These are phyloP conservation scores for Sungouiella thailandica DNA, from an alignment of 805 yeast genomes.

Conservation along the genomic window DNA sequence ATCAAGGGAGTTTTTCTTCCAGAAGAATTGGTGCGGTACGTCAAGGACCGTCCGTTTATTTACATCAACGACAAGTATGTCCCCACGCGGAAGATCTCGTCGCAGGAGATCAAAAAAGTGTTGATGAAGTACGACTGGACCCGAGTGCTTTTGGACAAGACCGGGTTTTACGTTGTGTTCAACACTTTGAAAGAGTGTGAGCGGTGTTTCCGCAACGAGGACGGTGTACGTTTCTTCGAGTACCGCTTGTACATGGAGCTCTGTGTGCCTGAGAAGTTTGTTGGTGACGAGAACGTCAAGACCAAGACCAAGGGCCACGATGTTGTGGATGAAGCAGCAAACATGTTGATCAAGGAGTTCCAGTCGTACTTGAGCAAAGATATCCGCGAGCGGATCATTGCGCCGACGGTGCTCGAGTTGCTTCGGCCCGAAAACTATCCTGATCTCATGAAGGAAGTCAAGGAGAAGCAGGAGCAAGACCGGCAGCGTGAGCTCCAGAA, in stretches of 20 bases:
- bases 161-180: slow-evolving; percentile 72
- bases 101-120: slow-evolving; percentile 55
- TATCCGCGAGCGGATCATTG: slow-evolving; percentile 66
- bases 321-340: slow-evolving; percentile 55
- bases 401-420: slow-evolving; percentile 59
- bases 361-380: slow-evolving; percentile 61
- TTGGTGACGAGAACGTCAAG: slow-evolving; percentile 8
- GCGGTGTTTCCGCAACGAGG: slow-evolving; percentile 54
- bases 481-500: slow-evolving; percentile 15
- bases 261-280: slow-evolving; percentile 43
- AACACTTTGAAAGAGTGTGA: slow-evolving; percentile 54
- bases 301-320: slow-evolving; percentile 15
- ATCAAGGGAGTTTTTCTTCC: slow-evolving; percentile 42
- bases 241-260: slow-evolving; percentile 55
- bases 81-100: slow-evolving; percentile 42
- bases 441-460: slow-evolving; percentile 33
- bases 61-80: slow-evolving; percentile 48
- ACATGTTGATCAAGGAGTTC: slow-evolving; percentile 57
- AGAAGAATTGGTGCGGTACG: slow-evolving; percentile 40
- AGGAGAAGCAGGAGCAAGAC: slow-evolving; percentile 26
- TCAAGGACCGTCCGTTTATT: slow-evolving; percentile 56
- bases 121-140: slow-evolving; percentile 62
- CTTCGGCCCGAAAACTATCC: slow-evolving; percentile 59
- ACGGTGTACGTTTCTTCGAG: slow-evolving; percentile 48
- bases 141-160: slow-evolving; percentile 53